Percentiles rank a stretch among this genome's conserved stretches.
Evolutionary conservation across 2,329 filamentous ascomycete genomes (phyloP).

Genomic region (Cladorrhinum sp.): DNA sequence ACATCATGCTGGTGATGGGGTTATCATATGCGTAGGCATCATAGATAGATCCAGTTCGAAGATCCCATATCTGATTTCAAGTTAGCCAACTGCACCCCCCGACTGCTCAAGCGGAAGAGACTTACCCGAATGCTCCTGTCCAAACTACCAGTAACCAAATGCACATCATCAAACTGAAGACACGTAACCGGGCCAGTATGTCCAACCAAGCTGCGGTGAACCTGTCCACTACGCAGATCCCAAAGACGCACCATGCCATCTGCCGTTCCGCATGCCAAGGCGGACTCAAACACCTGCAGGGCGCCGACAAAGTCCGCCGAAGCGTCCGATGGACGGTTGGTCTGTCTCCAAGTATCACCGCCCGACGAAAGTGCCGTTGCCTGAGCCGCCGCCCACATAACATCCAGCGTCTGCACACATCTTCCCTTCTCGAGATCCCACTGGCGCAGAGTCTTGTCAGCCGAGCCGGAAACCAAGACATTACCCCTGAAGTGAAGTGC

Average conservation of each 20-base stretch:
- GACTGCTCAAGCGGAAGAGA: too few relatives aligned
- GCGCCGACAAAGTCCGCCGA: conserved; percentile 91
- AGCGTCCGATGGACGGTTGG: conserved; percentile 68
- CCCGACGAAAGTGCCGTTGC: conserved; percentile 66
- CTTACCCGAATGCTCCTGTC: conserved; percentile 93
- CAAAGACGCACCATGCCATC: conserved; percentile 96
- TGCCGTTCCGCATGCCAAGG: conserved; percentile 91
- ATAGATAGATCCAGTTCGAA: conserved; percentile 90
- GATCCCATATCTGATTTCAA: conserved; percentile 85
- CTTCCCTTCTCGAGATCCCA: conserved; percentile 98
- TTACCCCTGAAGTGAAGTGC: conserved; percentile 87
- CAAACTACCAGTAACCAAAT: conserved; percentile 87
- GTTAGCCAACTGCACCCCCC: conserved; percentile 15
- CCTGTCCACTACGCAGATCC: conserved; percentile 94
- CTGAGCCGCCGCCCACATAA: conserved; percentile 96
- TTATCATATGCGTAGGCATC: conserved; percentile 96
- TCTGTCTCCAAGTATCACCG: conserved; percentile 69
- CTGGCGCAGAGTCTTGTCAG: conserved; percentile 94
- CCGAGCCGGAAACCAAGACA: conserved; percentile 88
- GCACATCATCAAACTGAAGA: conserved; percentile 92
- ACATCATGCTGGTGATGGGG: conserved; percentile 94
- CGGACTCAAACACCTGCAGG: conserved; percentile 92
- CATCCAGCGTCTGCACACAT: conserved; percentile 94
- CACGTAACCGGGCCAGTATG: conserved; percentile 94
- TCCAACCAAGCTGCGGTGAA: conserved; percentile 92